A percentile compares a stretch with the other conserved stretches of the same genome.
phyloP scores from a whole-genome alignment of 768 basidiomycete genomes.

The Phanerochaete carnosa region DNA sequence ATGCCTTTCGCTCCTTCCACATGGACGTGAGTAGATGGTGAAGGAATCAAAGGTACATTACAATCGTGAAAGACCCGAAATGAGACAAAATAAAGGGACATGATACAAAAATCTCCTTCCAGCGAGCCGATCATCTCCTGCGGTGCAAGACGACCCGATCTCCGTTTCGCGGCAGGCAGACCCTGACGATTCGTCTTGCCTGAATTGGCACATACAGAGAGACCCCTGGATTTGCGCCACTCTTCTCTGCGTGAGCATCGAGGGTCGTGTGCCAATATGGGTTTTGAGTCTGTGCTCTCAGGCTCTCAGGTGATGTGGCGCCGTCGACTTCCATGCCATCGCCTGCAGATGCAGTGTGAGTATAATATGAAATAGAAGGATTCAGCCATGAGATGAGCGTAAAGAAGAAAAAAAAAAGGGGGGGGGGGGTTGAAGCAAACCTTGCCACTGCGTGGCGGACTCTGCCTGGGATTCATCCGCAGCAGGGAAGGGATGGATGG shows the following conservation, averaged over 20 bases:
- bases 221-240: conserved; percentile 81
- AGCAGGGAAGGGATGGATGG: not conserved
- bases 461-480: not conserved
- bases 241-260: conserved; percentile 73
- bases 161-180: conserved; percentile 52
- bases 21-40: conserved; percentile 6
- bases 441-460: not conserved
- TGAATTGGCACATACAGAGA: conserved; percentile 47
- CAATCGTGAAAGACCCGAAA: not conserved
- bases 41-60: not conserved
- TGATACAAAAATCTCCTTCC: not conserved
- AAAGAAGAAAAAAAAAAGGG: not conserved
- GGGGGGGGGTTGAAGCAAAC: no score
- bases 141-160: conserved; percentile 69
- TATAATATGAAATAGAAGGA: not conserved
- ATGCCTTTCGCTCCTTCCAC: not conserved
- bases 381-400: not conserved
- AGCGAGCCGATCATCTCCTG: conserved; percentile 49
- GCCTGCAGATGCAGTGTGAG: conserved; percentile 10
- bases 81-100: not conserved
- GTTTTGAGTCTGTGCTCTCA: conserved; percentile 25
- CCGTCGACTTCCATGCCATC: conserved; percentile 58
- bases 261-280: conserved; percentile 79
- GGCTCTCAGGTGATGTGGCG: conserved; percentile 18
- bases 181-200: conserved; percentile 70